A percentile compares a stretch with the other conserved stretches of the same genome.
Conservation (phyloP, 306 rosid species). For the Lathyrus oleraceus region DNA sequence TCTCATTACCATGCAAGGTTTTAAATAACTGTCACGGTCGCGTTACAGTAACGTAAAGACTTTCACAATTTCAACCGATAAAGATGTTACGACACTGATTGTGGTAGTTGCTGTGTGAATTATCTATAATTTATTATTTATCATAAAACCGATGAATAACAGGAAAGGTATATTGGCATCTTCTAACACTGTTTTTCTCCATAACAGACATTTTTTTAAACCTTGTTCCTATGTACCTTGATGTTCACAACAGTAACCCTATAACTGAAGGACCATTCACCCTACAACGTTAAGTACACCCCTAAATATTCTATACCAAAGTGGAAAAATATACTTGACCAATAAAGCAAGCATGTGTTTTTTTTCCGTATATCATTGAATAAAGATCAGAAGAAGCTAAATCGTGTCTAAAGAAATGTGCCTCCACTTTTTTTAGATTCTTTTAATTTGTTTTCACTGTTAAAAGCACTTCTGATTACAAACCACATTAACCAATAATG, state of each 20-base stretch:
- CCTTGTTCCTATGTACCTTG: constrained; percentile 43
- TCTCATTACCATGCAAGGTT: too few relatives aligned
- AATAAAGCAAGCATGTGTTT: constrained; percentile 43
- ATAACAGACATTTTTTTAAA: too few relatives aligned
- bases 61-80: too few relatives aligned
- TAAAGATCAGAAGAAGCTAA: constrained; percentile 24
- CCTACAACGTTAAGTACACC: constrained; percentile 26
- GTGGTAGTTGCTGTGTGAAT: too few relatives aligned
- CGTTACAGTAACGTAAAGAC: too few relatives aligned
- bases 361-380: constrained; percentile 18
- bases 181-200: too few relatives aligned
- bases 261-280: constrained; percentile 41
- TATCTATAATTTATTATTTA: too few relatives aligned
- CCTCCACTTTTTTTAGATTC: constrained; percentile 30
- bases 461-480: neutral
- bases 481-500: neutral
- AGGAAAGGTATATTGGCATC: too few relatives aligned
- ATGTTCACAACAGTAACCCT: constrained; percentile 51
- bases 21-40: too few relatives aligned
- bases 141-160: too few relatives aligned
- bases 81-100: too few relatives aligned
- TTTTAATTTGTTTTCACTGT: constrained; percentile 16
- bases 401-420: constrained; percentile 28
- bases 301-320: constrained; percentile 38
- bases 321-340: constrained; percentile 49